These are phyloP conservation scores for Viola odorata DNA, from an alignment of 345 rosid genomes.

Conservation along the genomic window DNA sequence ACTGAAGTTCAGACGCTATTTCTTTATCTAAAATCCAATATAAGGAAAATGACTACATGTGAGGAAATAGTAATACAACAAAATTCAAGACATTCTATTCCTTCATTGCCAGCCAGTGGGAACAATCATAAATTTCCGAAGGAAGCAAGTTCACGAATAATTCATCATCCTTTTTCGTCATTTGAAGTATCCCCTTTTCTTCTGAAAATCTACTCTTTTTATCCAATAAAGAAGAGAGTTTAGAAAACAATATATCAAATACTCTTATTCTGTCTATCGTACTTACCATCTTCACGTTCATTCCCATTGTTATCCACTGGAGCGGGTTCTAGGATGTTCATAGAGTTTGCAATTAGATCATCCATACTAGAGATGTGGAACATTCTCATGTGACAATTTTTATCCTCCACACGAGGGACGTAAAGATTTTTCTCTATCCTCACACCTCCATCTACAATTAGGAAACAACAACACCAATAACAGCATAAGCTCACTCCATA, in stretches of 20 bases:
- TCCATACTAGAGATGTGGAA: constrained; percentile 60
- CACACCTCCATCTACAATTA: constrained; percentile 28
- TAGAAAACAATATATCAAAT: neutral
- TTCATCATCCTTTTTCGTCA: too few species aligned
- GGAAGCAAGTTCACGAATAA: neutral
- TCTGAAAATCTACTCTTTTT: too few species aligned
- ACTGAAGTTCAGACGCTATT: neutral
- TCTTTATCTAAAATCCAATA: neutral
- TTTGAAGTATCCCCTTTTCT: too few species aligned
- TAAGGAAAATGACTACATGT: too few species aligned
- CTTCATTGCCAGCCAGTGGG: neutral
- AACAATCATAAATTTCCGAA: neutral
- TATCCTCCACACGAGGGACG: constrained; percentile 94
- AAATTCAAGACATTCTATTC: neutral
- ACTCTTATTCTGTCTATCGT: neutral
- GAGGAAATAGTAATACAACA: neutral
- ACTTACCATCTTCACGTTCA: constrained; percentile 78
- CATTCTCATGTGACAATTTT: constrained; percentile 86
- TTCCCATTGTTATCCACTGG: constrained; percentile 60
- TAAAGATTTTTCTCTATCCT: constrained; percentile 54
- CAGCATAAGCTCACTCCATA: neutral
- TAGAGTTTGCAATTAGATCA: constrained; percentile 79
- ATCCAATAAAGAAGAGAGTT: too few species aligned
- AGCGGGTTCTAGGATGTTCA: constrained; percentile 92
- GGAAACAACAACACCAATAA: neutral